A percentile compares a stretch with the other conserved stretches of the same genome.
phyloP scores from a whole-genome alignment of 305 asterid species.

The Solanum chacoense region DNA sequence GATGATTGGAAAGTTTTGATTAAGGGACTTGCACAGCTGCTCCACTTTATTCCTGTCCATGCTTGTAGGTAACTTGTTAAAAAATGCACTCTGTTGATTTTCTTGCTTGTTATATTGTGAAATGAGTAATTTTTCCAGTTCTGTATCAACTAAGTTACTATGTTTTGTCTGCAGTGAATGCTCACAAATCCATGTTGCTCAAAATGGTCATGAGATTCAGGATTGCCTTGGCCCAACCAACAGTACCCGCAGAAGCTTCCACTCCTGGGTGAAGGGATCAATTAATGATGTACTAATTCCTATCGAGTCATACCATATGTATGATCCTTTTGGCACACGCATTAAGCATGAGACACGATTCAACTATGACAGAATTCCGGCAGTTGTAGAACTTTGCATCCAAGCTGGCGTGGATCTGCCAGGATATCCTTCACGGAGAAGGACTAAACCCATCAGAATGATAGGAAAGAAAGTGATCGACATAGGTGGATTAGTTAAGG shows the following conservation, averaged over 20 bases:
- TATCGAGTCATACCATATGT: slow-evolving; percentile 81
- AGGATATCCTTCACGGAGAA: slow-evolving; percentile 76
- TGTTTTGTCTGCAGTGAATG: slow-evolving; percentile 57
- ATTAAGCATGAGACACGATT: slow-evolving; percentile 83
- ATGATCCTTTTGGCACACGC: slow-evolving; percentile 73
- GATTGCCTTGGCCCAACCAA: slow-evolving; percentile 59
- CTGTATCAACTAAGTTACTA: neutral
- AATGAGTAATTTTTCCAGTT: neutral
- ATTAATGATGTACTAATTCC: slow-evolving; percentile 69
- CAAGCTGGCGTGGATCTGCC: slow-evolving; percentile 89
- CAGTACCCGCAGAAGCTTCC: slow-evolving; percentile 50
- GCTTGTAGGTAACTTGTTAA: slow-evolving; percentile 72
- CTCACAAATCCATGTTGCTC: slow-evolving; percentile 70
- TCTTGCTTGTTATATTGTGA: neutral
- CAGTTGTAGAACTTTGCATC: slow-evolving; percentile 87
- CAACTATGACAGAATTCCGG: slow-evolving; percentile 66
- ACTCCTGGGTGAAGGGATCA: slow-evolving; percentile 82
- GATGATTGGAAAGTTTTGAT: slow-evolving; percentile 76
- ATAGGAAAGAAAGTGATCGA: slow-evolving; percentile 64
- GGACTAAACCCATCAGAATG: slow-evolving; percentile 73
- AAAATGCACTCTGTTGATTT: neutral
- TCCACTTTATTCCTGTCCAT: slow-evolving; percentile 55
- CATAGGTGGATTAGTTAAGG: slow-evolving; percentile 58
- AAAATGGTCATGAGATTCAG: slow-evolving; percentile 54
- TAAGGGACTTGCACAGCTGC: slow-evolving; percentile 63